A percentile compares a stretch with the other conserved stretches of the same genome.
Evolutionary conservation across 2,329 filamentous ascomycete species (phyloP).

Genomic region (Colletotrichum chrysophilum): DNA sequence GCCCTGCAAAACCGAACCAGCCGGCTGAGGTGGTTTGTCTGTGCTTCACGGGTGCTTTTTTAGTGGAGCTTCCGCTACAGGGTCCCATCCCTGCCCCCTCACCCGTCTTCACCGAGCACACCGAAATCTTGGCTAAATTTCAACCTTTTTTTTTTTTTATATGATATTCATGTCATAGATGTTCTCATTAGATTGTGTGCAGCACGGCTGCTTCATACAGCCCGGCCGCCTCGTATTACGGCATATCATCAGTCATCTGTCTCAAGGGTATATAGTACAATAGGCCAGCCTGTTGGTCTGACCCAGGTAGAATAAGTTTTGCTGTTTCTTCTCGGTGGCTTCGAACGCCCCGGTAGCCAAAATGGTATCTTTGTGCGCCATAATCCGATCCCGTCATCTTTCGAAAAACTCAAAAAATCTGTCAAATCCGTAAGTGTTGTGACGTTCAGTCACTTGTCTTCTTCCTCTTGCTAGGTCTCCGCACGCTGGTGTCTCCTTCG

Average conservation of each 20-base stretch:
- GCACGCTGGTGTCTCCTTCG: constrained; percentile 37
- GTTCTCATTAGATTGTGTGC: background rate
- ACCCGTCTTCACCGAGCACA: background rate
- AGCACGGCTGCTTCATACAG: background rate
- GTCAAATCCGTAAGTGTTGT: background rate
- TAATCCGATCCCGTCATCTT: background rate
- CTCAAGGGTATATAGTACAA: background rate
- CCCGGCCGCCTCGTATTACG: background rate
- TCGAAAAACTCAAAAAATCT: background rate
- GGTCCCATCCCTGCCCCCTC: constrained; percentile 5
- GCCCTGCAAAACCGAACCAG: background rate
- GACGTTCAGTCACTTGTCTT: constrained; percentile 33
- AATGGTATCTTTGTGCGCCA: background rate
- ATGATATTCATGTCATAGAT: background rate
- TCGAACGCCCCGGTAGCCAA: background rate
- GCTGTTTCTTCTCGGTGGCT: background rate
- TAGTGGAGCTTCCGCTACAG: background rate
- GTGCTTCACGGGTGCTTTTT: constrained; percentile 13
- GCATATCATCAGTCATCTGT: background rate
- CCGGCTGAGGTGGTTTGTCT: background rate
- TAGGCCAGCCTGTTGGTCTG: background rate
- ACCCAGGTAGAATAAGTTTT: background rate
- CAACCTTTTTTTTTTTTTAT: background rate
- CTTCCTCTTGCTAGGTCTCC: constrained; percentile 53
- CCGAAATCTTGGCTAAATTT: background rate